These are phyloP conservation scores for Haberlea rhodopensis DNA, from an alignment of 257 asterid species.

Conservation along the genomic window DNA sequence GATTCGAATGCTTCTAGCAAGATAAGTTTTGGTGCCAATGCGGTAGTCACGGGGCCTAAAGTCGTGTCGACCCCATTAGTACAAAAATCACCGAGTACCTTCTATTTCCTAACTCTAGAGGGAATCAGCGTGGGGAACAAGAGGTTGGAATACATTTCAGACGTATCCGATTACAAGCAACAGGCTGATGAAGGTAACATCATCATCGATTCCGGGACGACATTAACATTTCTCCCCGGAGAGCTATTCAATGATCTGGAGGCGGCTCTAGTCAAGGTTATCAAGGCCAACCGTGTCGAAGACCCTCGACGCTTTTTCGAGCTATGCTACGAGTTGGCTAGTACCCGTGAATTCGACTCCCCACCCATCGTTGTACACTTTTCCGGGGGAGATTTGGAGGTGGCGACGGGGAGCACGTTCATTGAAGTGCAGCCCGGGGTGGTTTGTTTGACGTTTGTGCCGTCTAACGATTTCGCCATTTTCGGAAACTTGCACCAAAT, in stretches of 20 bases:
- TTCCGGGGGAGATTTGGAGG: constrained; percentile 34
- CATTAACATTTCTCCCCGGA: constrained; percentile 28
- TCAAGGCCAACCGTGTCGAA: not conserved
- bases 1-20: constrained; percentile 31
- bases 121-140: constrained; percentile 36
- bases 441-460: constrained; percentile 35
- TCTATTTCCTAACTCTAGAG: constrained; percentile 41
- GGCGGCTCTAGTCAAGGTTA: not conserved
- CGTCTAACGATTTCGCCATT: constrained; percentile 21
- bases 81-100: constrained; percentile 22
- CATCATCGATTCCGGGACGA: constrained; percentile 53
- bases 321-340: constrained; percentile 29
- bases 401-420: constrained; percentile 32
- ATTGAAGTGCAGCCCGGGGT: constrained; percentile 27
- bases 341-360: not conserved
- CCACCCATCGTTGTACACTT: constrained; percentile 41
- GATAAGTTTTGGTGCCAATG: constrained; percentile 43
- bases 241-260: constrained; percentile 23
- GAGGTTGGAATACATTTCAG: not conserved
- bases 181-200: constrained; percentile 27
- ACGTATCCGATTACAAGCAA: not conserved
- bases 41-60: constrained; percentile 28
- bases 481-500: constrained; percentile 44
- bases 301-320: constrained; percentile 12
- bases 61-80: constrained; percentile 42